These are phyloP conservation scores for Lichtheimia hyalospora DNA, from an alignment of 371 early-diverging fungal genomes.

Conservation along the genomic window DNA sequence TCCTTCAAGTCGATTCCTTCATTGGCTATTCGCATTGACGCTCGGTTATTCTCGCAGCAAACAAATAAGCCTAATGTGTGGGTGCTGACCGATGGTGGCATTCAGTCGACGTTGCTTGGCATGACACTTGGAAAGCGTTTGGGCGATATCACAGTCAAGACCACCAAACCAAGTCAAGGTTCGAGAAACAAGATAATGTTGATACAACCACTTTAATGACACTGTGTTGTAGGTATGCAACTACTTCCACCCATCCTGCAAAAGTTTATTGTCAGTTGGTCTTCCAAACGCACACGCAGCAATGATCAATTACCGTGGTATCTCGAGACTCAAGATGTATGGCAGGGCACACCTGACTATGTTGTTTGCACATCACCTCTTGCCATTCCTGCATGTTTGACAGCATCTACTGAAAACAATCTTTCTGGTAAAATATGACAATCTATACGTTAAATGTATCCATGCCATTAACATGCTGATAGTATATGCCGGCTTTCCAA, in stretches of 20 bases:
- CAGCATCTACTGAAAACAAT: slow-evolving; percentile 17
- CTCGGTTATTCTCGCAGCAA: background rate
- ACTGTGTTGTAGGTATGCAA: slow-evolving; percentile 3
- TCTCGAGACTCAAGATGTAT: slow-evolving; percentile 13
- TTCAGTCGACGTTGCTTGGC: slow-evolving; percentile 16
- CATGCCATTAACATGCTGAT: background rate
- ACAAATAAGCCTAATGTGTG: slow-evolving; percentile 4
- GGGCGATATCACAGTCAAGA: slow-evolving; percentile 12
- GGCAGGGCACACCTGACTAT: slow-evolving; percentile 28
- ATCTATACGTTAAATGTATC: background rate
- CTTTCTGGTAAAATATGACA: slow-evolving; percentile 26
- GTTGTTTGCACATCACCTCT: slow-evolving; percentile 32
- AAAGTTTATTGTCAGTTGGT: slow-evolving; percentile 20
- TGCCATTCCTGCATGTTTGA: slow-evolving; percentile 36
- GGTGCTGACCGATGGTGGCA: slow-evolving; percentile 21
- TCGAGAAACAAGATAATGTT: background rate
- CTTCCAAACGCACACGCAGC: background rate
- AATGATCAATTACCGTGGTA: slow-evolving; percentile 32
- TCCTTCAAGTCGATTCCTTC: background rate
- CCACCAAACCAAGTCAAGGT: slow-evolving; percentile 10
- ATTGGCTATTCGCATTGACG: background rate
- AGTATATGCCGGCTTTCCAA: slow-evolving; percentile 47
- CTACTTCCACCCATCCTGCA: slow-evolving; percentile 17
- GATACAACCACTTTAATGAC: background rate
- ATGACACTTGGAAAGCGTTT: slow-evolving; percentile 15